Percentiles rank a stretch among this genome's conserved stretches.
phyloP scores from a whole-genome alignment of 305 asterid genomes.

The Fraxinus latifolia region DNA sequence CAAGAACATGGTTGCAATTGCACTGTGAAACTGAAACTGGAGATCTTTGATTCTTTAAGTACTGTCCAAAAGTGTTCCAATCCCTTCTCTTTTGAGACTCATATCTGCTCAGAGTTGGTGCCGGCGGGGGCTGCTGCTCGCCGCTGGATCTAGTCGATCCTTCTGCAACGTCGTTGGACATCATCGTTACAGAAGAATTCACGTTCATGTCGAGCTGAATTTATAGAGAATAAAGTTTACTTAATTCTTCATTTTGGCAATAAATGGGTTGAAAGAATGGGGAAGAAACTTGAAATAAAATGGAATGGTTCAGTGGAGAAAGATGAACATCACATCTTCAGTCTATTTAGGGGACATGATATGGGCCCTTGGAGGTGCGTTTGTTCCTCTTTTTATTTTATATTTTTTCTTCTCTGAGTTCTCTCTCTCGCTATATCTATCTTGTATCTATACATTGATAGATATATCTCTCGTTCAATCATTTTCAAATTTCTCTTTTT shows the following conservation, averaged over 20 bases:
- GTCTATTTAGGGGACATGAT: slow-evolving; percentile 60
- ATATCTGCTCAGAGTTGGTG: slow-evolving; percentile 60
- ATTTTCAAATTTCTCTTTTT: slow-evolving; percentile 42
- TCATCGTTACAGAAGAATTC: slow-evolving; percentile 35
- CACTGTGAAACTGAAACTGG: slow-evolving; percentile 57
- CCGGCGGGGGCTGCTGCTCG: slow-evolving; percentile 23
- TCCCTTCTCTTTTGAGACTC: slow-evolving; percentile 81
- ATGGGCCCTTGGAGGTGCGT: slow-evolving; percentile 53
- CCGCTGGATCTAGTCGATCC: slow-evolving; percentile 40
- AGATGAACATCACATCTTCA: slow-evolving; percentile 49
- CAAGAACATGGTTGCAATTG: slow-evolving; percentile 78
- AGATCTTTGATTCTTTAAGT: slow-evolving; percentile 66
- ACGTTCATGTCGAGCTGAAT: slow-evolving; percentile 29
- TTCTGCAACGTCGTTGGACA: slow-evolving; percentile 32
- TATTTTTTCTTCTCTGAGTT: neutral
- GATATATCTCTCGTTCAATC: slow-evolving; percentile 34
- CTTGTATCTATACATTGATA: neutral
- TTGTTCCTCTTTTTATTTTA: slow-evolving; percentile 32
- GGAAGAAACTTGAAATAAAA: slow-evolving; percentile 21
- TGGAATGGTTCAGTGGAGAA: slow-evolving; percentile 34
- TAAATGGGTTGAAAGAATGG: slow-evolving; percentile 26
- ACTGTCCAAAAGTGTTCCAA: slow-evolving; percentile 90
- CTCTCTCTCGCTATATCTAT: neutral
- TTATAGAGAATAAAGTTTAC: neutral
- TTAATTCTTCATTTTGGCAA: slow-evolving; percentile 8